Evolutionary conservation across 306 rosid species (phyloP).

Genomic region (Cotoneaster glaucophyllus): DNA sequence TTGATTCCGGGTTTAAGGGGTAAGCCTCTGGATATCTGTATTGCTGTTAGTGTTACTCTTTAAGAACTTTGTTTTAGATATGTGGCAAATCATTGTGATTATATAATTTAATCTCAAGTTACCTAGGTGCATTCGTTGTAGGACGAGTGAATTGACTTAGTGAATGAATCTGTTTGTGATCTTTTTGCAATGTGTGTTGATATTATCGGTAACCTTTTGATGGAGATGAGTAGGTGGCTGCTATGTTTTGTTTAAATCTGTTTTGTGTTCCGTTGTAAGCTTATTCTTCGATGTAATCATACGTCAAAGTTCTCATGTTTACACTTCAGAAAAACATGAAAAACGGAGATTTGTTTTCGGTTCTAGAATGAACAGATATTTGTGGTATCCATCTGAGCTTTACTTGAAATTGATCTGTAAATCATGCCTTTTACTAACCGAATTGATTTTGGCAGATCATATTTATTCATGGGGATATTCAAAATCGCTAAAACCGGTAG

Average conservation of each 20-base stretch:
- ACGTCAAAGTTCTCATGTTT: not conserved
- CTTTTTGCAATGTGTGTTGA: not conserved
- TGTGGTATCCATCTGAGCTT: not conserved
- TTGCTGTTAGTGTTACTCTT: not conserved
- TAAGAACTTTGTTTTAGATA: not conserved
- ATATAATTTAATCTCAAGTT: not conserved
- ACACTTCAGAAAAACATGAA: too few relatives aligned
- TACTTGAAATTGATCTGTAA: not conserved
- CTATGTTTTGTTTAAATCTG: not conserved
- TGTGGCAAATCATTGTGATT: not conserved
- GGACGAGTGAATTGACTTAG: not conserved
- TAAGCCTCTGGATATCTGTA: not conserved
- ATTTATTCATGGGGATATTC: slow-evolving; percentile 9
- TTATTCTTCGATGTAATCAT: not conserved
- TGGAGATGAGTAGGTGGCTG: not conserved
- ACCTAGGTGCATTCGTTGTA: not conserved
- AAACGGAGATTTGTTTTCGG: not conserved
- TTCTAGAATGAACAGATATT: not conserved
- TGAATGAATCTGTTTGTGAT: not conserved
- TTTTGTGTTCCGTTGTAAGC: not conserved
- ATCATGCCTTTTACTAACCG: not conserved
- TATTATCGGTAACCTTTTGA: not conserved
- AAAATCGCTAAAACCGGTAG: slow-evolving; percentile 2
- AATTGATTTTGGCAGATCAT: slow-evolving; percentile 12
- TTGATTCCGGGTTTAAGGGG: slow-evolving; percentile 41